These are phyloP conservation scores for Wolfiporia cocos DNA, from an alignment of 1,284 basidiomycete genomes.

Conservation along the genomic window DNA sequence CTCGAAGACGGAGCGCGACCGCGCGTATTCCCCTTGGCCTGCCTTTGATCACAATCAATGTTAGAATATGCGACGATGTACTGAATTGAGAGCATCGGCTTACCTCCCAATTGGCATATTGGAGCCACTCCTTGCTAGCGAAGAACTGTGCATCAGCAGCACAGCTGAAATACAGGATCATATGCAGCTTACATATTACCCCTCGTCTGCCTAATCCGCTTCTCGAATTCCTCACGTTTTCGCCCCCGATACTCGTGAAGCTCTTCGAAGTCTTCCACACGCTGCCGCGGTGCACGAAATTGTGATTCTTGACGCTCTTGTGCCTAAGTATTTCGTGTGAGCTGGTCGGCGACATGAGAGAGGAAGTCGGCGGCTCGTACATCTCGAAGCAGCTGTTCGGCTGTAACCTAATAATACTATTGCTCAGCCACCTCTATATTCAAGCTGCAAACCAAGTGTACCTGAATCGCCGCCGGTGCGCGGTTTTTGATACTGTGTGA, in stretches of 20 bases:
- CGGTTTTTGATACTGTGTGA: constrained; percentile 75
- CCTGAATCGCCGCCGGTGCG: constrained; percentile 88
- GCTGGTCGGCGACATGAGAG: not conserved
- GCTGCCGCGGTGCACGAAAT: constrained; percentile 88
- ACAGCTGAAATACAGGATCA: not conserved
- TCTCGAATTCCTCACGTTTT: constrained; percentile 96
- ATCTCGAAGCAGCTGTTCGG: constrained; percentile 96
- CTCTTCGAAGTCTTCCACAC: constrained; percentile 97
- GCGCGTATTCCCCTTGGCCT: constrained; percentile 93
- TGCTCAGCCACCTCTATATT: constrained; percentile 12
- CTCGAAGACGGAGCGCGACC: constrained; percentile 93
- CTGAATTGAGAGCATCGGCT: too few relatives aligned
- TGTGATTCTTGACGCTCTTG: constrained; percentile 95
- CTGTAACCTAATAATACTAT: constrained; percentile 97
- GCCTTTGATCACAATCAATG: constrained; percentile 61
- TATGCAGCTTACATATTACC: constrained; percentile 63
- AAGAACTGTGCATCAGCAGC: constrained; percentile 6
- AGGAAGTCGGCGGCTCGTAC: constrained; percentile 29
- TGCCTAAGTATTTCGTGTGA: constrained; percentile 42
- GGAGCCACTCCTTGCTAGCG: constrained; percentile 70
- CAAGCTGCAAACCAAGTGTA: constrained; percentile 21
- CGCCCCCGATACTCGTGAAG: constrained; percentile 93
- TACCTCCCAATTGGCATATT: constrained; percentile 82
- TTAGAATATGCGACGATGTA: too few relatives aligned
- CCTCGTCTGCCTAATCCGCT: constrained; percentile 86